A percentile compares a stretch with the other conserved stretches of the same genome.
Conservation (phyloP, 768 basidiomycete genomes). For the Mycena sanguinolenta region DNA sequence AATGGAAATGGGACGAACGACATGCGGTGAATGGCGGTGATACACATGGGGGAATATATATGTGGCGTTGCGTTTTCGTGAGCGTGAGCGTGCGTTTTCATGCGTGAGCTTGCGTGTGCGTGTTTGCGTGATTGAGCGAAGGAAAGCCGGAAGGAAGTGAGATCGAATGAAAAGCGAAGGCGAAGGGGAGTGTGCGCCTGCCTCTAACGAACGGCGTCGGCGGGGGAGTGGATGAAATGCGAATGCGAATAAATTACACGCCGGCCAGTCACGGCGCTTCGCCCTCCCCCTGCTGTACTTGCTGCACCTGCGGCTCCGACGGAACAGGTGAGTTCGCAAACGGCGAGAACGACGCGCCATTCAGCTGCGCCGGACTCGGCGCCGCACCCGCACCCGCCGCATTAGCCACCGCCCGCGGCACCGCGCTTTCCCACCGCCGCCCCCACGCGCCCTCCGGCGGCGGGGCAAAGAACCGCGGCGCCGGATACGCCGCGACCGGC, state of each 20-base stretch:
- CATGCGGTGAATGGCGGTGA: conserved; percentile 27
- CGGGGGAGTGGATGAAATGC: neutral
- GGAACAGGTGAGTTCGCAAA: conserved; percentile 30
- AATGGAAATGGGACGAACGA: conserved; percentile 22
- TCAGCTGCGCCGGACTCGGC: neutral
- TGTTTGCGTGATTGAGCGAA: neutral
- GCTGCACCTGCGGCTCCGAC: conserved; percentile 18
- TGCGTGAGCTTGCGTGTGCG: conserved; percentile 13
- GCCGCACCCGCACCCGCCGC: neutral
- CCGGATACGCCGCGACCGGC: conserved; percentile 11
- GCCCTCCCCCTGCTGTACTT: conserved; percentile 11
- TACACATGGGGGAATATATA: conserved; percentile 34
- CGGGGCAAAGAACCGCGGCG: conserved; percentile 29
- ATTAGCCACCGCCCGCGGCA: neutral
- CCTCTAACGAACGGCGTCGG: conserved; percentile 28
- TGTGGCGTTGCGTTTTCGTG: no score
- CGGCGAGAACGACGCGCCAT: conserved; percentile 27
- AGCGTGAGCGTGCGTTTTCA: conserved; percentile 5
- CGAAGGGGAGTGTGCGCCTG: conserved; percentile 2
- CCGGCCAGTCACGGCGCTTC: conserved; percentile 18
- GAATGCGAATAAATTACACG: conserved; percentile 21
- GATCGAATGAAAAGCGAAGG: conserved; percentile 4
- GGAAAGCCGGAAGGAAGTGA: neutral
- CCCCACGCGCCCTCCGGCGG: conserved; percentile 26
- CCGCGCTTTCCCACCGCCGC: conserved; percentile 28